These are phyloP conservation scores for Termitomyces sp. DNA, from an alignment of 768 basidiomycete species.

Conservation along the genomic window DNA sequence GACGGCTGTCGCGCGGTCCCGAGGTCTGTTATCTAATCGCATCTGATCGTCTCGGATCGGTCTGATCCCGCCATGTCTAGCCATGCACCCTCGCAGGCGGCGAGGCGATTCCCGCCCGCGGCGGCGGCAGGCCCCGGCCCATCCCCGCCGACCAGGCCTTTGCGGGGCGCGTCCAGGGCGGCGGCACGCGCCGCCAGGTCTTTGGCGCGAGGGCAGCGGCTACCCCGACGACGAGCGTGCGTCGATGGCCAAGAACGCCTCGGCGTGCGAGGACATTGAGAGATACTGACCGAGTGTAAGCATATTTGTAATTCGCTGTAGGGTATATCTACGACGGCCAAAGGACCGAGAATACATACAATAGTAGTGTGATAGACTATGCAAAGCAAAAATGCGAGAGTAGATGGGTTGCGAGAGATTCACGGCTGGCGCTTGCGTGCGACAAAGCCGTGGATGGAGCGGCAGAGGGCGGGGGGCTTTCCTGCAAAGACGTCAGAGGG, in stretches of 20 bases:
- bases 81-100: slow-evolving; percentile 4
- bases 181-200: slow-evolving; percentile 1
- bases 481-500: not conserved
- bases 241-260: too few relatives aligned
- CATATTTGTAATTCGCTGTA: too few relatives aligned
- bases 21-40: slow-evolving; percentile 15
- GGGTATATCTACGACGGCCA: too few relatives aligned
- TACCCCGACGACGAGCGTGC: slow-evolving; percentile 1
- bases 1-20: not conserved
- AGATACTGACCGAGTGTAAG: too few relatives aligned
- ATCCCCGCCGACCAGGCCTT: slow-evolving; percentile 2
- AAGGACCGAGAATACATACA: too few relatives aligned
- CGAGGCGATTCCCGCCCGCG: not conserved
- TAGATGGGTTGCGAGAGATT: not conserved
- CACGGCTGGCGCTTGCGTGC: slow-evolving; percentile 33
- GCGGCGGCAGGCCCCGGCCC: slow-evolving; percentile 3
- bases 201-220: slow-evolving; percentile 13
- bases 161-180: slow-evolving; percentile 8
- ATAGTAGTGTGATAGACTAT: slow-evolving; percentile 3
- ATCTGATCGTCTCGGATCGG: too few relatives aligned
- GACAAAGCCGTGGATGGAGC: slow-evolving; percentile 52
- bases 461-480: slow-evolving; percentile 26
- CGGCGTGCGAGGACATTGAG: too few relatives aligned
- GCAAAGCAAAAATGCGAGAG: slow-evolving; percentile 4
- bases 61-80: too few relatives aligned